Conservation (phyloP, 805 yeast species). For the Saturnispora quitensis region DNA sequence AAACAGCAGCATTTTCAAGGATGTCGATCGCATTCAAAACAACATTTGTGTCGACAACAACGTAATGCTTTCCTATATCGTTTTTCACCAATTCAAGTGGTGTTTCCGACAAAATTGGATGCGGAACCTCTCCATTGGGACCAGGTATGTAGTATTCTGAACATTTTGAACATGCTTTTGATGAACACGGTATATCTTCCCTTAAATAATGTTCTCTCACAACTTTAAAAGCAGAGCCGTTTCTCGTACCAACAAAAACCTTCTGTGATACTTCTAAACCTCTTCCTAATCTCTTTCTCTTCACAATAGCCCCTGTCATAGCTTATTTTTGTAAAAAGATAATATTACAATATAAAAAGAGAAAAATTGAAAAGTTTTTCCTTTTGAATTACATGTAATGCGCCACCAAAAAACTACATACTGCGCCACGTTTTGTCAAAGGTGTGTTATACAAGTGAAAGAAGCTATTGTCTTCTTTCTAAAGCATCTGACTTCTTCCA, state of each 20-base stretch:
- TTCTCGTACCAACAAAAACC: constrained; percentile 83
- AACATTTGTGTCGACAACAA: constrained; percentile 81
- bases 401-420: background rate
- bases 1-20: constrained; percentile 65
- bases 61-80: constrained; percentile 61
- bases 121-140: constrained; percentile 58
- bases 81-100: constrained; percentile 42
- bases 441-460: background rate
- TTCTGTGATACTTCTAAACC: constrained; percentile 70
- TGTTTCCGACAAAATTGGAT: constrained; percentile 51
- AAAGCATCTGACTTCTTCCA: constrained; percentile 61
- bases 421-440: background rate
- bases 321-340: background rate
- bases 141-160: constrained; percentile 44
- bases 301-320: constrained; percentile 6
- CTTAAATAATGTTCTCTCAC: constrained; percentile 92
- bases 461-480: constrained; percentile 23
- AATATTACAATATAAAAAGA: background rate
- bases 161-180: constrained; percentile 61
- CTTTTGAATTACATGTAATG: background rate
- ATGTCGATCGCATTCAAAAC: constrained; percentile 83
- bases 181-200: constrained; percentile 86
- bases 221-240: constrained; percentile 83
- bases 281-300: constrained; percentile 37
- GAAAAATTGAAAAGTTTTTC: background rate